Evolutionary conservation across 345 rosid species (phyloP), one percentile per base, ranked within the genome.

Genomic region (Camelina hispida): DNA sequence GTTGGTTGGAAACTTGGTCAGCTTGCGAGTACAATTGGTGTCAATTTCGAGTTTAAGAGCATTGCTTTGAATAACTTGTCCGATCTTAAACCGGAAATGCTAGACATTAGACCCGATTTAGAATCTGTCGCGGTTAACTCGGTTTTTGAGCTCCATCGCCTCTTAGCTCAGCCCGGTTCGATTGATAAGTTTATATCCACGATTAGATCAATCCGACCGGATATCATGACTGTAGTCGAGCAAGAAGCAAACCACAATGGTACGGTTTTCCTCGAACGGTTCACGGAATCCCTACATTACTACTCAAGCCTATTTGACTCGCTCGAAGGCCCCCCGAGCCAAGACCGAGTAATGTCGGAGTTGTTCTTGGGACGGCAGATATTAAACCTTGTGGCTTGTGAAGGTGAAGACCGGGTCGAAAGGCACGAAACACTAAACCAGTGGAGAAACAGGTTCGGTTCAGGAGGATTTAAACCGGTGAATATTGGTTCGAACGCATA

Each of bases 231-330:
- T 6, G 38, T 91, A 1, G 96, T 87, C 3, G 98, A 93, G 77
- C 98, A 91, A 68, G 98, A 93, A 79, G 93, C 94, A 0, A 85
- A 87, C 84, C 98, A 93, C 83, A 93, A 91, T 53, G 87, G 96
- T 1, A 75, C 84, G 65, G 74, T 73, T 37, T 93, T 93, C 69
- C 48, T 86, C 9, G 93, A 91, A 83, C 84, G 98, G 79, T 93
- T 93, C 76, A 93, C 86, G 0, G 93, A 93, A 48, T 79, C 98
- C 0, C 69, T 93, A 15, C 98, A 93, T 62, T 93, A 91, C 72
- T 93, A 93, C 58, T 91, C 97, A 17, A 91, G 86, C 57, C 78
- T 91, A 53, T 93, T 93, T 42, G 98, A 93, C 83, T 93, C 98
- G 38, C 73, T 93, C 18, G 97, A 89, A 16, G 90, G 97, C 2